A percentile compares a stretch with the other conserved stretches of the same genome.
Evolutionary conservation across 768 basidiomycete species (phyloP).

Genomic region (Hygrophoropsis aurantiaca): DNA sequence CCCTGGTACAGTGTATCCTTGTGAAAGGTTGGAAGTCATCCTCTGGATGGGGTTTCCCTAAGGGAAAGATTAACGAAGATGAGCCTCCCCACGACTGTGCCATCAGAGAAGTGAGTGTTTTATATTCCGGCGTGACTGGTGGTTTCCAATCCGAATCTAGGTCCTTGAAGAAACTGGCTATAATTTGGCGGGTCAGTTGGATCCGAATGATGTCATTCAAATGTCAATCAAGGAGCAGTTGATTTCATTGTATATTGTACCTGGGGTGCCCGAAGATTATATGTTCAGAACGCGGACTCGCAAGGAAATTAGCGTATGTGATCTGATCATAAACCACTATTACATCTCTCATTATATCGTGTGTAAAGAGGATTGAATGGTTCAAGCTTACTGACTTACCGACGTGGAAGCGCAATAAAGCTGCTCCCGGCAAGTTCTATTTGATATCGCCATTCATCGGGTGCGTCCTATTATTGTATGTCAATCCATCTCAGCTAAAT

Average conservation of each 20-base stretch:
- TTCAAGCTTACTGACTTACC: constrained; percentile 87
- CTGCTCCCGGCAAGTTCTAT: constrained; percentile 81
- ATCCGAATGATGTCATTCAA: constrained; percentile 72
- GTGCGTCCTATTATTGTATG: constrained; percentile 40
- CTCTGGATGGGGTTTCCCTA: constrained; percentile 98
- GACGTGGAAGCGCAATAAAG: constrained; percentile 83
- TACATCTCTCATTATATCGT: constrained; percentile 12
- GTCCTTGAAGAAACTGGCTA: constrained; percentile 97
- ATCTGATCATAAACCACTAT: constrained; percentile 3
- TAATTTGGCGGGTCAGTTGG: constrained; percentile 70
- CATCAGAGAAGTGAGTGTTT: constrained; percentile 74
- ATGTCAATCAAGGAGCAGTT: constrained; percentile 87
- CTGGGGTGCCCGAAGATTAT: constrained; percentile 84
- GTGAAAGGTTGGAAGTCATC: constrained; percentile 98
- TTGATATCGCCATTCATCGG: constrained; percentile 92
- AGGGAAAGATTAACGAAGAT: constrained; percentile 98
- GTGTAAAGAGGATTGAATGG: constrained; percentile 92
- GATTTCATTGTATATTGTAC: constrained; percentile 88
- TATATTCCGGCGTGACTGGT: not conserved
- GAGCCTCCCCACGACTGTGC: constrained; percentile 86
- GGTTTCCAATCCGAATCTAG: constrained; percentile 41
- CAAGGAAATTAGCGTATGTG: constrained; percentile 94
- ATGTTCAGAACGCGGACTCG: constrained; percentile 91
- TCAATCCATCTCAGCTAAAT: not conserved
- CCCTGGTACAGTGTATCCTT: constrained; percentile 72